Evolutionary conservation across 768 basidiomycete genomes (phyloP).

Genomic region (Tricholoma sp.): DNA sequence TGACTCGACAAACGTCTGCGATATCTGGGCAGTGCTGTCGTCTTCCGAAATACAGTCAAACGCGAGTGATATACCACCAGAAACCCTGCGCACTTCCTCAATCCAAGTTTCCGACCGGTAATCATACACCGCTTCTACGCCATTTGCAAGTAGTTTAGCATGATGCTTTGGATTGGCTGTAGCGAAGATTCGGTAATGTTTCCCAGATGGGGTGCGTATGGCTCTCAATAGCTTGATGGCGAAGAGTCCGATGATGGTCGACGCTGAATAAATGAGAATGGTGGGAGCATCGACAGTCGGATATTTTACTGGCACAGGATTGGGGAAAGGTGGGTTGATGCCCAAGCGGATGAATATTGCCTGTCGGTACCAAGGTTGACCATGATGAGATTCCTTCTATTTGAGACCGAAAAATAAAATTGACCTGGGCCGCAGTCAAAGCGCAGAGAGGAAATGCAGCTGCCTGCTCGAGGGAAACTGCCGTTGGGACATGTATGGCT

Average conservation of each 20-base stretch:
- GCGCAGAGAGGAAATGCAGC: constrained; percentile 27
- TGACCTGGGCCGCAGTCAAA: constrained; percentile 29
- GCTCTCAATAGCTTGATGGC: constrained; percentile 22
- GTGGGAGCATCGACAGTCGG: constrained; percentile 15
- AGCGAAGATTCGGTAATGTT: constrained; percentile 23
- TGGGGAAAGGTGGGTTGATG: constrained; percentile 23
- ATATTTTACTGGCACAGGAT: constrained; percentile 13
- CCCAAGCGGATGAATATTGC: constrained; percentile 28
- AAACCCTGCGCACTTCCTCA: constrained; percentile 21
- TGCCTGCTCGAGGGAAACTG: constrained; percentile 27
- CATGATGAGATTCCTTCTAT: not conserved
- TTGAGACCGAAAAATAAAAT: not conserved
- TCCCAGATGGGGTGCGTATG: constrained; percentile 17
- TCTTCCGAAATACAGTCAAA: constrained; percentile 31
- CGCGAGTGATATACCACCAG: constrained; percentile 24
- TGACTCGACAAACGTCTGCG: constrained; percentile 20
- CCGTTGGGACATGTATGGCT: constrained; percentile 20
- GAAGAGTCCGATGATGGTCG: constrained; percentile 30
- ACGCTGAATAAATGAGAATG: constrained; percentile 27
- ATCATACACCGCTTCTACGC: constrained; percentile 27
- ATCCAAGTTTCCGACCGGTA: constrained; percentile 26
- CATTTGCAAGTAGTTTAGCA: constrained; percentile 19
- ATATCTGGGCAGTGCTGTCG: constrained; percentile 23
- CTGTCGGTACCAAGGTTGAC: no score
- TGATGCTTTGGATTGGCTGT: constrained; percentile 27